These are phyloP conservation scores for Rhodomyrtus tomentosa DNA, from an alignment of 345 rosid species.

Conservation along the genomic window DNA sequence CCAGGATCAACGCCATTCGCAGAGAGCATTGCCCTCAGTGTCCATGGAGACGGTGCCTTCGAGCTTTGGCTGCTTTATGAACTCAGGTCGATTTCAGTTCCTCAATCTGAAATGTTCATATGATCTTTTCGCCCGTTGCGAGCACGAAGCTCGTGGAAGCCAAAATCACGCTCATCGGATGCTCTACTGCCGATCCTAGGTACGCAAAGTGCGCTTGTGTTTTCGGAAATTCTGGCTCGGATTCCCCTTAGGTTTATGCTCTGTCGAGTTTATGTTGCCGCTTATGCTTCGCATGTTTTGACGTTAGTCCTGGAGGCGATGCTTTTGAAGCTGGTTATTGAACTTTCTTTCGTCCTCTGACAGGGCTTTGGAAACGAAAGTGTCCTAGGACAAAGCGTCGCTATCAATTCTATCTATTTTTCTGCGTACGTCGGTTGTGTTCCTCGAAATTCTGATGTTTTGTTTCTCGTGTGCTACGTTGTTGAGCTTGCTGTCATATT, in stretches of 20 bases:
- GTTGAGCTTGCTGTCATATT: neutral
- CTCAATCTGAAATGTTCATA: neutral
- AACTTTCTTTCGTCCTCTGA: neutral
- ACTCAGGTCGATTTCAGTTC: neutral
- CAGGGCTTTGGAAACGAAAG: neutral
- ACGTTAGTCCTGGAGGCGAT: neutral
- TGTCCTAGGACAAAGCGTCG: neutral
- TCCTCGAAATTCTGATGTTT: neutral
- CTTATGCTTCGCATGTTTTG: neutral
- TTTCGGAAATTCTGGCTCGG: neutral
- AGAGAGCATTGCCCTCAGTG: neutral
- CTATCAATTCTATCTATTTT: neutral
- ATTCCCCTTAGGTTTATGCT: neutral
- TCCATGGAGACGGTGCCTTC: neutral
- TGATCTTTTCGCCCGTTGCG: neutral
- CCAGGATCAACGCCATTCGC: neutral
- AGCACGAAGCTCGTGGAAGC: neutral
- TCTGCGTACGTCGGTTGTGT: neutral
- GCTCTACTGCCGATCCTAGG: neutral
- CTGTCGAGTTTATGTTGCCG: neutral
- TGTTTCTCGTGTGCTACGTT: neutral
- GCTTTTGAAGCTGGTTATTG: neutral
- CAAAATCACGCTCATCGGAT: neutral
- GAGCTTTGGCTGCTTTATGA: neutral
- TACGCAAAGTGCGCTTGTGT: neutral